Base-by-base conservation (phyloP, 148 eudicot genomes). In the Rhododendron vialii region DNA sequence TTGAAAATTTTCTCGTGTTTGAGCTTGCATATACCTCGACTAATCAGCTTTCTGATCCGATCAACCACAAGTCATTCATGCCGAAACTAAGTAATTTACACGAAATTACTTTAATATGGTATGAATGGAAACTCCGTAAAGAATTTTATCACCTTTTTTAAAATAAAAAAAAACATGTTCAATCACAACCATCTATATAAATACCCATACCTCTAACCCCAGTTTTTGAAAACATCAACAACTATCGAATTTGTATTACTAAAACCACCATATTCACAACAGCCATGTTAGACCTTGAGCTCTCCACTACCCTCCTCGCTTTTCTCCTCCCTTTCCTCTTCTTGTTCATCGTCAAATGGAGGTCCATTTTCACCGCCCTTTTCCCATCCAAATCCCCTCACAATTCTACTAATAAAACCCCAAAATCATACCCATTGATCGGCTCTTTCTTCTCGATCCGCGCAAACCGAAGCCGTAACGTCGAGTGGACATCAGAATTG, bases 381-480 rank as follows among this genome's bases (percentile, higher is more conserved):
- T 67, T 35, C 22, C 71, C 69, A 17, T 53, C 85, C n/a, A 71
- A 38, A 22, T 74, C 84, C 61, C 33, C 17, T 4, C 30, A n/a
- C 1, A 12, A 67, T n/a, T 5, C 30, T 3, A 10, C 28, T 11
- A 2, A 2, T 0, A 65, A 10, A 0, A n/a, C 73, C 5, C 88
- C 91, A 7, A 80, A 28, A n/a, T 85, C 89, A 59, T 89, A 85
- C 83, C 91, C 91, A 2, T 2, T 89, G 0, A 11, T 89, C 45
- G 88, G 91, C 38, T 89, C 91, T 0, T 35, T 79, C 48, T 78
- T 89, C 83, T 3, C 81, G 0, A 45, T 89, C 84, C 20, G 24
- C 57, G 69, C 57, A 26, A 86, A 89, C 69, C 63, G 78, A 26
- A 9, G 84, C 38, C 75, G 85, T 3, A 71, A 1, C 2, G 77